Percentiles rank a stretch among this genome's conserved stretches.
Evolutionary conservation across 2,329 filamentous ascomycete species (phyloP).

Genomic region (Ascochyta lentis): DNA sequence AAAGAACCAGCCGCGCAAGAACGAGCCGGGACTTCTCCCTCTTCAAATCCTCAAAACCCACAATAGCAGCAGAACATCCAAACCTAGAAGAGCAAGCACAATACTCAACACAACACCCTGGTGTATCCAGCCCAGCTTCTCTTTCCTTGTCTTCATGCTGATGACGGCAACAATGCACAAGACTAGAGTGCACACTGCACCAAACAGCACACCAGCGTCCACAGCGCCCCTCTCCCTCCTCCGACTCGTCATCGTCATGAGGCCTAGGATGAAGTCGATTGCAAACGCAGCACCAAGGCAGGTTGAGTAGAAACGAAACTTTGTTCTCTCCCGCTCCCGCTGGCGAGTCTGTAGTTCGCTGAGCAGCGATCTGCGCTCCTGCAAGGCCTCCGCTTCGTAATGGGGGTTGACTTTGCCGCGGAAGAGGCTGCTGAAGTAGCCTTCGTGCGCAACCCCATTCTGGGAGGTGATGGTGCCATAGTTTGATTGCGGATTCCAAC

Average conservation of each 20-base stretch:
- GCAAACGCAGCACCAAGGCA: conserved; percentile 64
- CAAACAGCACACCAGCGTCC: conserved; percentile 73
- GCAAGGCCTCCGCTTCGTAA: conserved; percentile 53
- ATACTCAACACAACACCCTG: conserved; percentile 37
- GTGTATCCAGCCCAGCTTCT: conserved; percentile 42
- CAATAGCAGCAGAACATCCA: conserved; percentile 39
- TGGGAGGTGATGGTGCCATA: conserved; percentile 52
- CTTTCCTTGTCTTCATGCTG: conserved; percentile 41
- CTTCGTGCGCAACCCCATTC: conserved; percentile 15
- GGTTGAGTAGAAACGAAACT: conserved; percentile 55
- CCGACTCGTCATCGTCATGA: conserved; percentile 72
- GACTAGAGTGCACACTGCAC: conserved; percentile 69
- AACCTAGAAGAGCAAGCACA: conserved; percentile 32
- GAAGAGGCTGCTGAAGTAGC: conserved; percentile 45
- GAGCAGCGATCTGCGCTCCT: conserved; percentile 57
- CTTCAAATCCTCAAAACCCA: conserved; percentile 37
- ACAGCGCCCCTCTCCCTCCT: conserved; percentile 74
- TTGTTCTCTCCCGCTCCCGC: conserved; percentile 44
- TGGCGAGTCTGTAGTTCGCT: conserved; percentile 39
- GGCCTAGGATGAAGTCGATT: conserved; percentile 68
- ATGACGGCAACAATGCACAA: conserved; percentile 38
- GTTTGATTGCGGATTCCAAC: conserved; percentile 52
- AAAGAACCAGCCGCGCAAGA: too few species aligned
- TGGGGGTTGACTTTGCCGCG: conserved; percentile 32
- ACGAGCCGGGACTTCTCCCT: background rate